These are phyloP conservation scores for Floccularia luteovirens DNA, from an alignment of 768 basidiomycete species.

Conservation along the genomic window DNA sequence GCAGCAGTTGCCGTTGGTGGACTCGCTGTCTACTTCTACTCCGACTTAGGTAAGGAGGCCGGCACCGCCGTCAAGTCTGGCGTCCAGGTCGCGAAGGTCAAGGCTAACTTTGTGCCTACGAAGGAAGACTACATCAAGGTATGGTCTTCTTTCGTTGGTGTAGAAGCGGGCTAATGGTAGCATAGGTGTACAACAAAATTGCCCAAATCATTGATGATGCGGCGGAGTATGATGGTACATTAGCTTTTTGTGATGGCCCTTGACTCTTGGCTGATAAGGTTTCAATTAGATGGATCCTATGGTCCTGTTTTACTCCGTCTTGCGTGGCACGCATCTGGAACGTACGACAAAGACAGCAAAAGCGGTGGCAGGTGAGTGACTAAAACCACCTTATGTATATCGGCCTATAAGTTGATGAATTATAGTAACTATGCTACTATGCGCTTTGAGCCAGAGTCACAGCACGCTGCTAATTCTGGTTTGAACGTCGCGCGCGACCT, in stretches of 20 bases:
- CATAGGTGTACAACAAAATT: conserved; percentile 85
- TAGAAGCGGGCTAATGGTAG: conserved; percentile 1
- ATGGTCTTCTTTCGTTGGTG: not conserved
- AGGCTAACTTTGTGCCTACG: conserved; percentile 63
- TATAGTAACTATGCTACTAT: conserved; percentile 94
- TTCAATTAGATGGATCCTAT: conserved; percentile 77
- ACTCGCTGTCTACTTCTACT: conserved; percentile 57
- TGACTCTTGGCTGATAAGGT: conserved; percentile 7
- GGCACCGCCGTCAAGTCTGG: conserved; percentile 53
- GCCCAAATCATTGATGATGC: conserved; percentile 71
- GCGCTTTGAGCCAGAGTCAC: conserved; percentile 88
- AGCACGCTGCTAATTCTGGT: conserved; percentile 81
- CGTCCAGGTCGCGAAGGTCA: conserved; percentile 53
- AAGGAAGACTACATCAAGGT: conserved; percentile 91
- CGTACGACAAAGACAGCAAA: conserved; percentile 74
- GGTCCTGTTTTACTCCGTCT: conserved; percentile 84
- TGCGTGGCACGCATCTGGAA: conserved; percentile 93
- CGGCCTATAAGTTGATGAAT: conserved; percentile 7
- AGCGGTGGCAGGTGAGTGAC: conserved; percentile 69
- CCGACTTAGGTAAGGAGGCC: conserved; percentile 41
- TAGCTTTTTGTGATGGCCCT: not conserved
- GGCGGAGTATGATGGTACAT: conserved; percentile 80
- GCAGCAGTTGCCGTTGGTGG: conserved; percentile 52
- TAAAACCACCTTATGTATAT: conserved; percentile 1
- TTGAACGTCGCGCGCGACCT: conserved; percentile 71